Conservation (phyloP, 2,329 filamentous ascomycete genomes). For the Tolypocladium tundrense region DNA sequence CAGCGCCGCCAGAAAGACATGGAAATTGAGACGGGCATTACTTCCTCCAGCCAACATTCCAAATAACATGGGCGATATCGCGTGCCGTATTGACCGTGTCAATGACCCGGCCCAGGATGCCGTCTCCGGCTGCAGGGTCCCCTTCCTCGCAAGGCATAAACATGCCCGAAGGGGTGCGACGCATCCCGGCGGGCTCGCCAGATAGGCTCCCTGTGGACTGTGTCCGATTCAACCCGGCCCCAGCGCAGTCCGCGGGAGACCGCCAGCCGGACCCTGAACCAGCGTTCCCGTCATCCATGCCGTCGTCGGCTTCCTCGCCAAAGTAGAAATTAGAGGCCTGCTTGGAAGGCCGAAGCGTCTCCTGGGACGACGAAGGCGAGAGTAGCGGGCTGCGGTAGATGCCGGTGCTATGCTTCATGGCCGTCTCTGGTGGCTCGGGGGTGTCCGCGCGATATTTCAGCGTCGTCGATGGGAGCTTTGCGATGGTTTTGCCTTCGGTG, state of each 20-base stretch:
- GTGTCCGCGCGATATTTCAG: constrained; percentile 76
- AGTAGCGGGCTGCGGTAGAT: constrained; percentile 38
- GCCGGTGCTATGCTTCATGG: constrained; percentile 48
- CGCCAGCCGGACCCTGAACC: constrained; percentile 21
- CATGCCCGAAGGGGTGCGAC: constrained; percentile 77
- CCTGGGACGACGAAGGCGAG: constrained; percentile 71
- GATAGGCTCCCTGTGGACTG: constrained; percentile 37
- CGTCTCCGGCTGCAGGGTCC: constrained; percentile 48
- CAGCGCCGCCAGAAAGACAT: too few species aligned
- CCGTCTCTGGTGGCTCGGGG: constrained; percentile 52
- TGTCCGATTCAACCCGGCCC: constrained; percentile 32
- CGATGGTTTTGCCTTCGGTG: constrained; percentile 73
- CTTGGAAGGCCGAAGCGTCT: constrained; percentile 65
- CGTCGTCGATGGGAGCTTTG: constrained; percentile 77
- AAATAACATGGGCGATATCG: constrained; percentile 61
- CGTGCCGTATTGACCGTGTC: constrained; percentile 69
- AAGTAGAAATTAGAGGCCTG: constrained; percentile 54
- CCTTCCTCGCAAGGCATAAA: constrained; percentile 80
- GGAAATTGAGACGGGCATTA: neutral
- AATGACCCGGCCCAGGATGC: constrained; percentile 68
- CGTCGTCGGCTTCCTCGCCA: constrained; percentile 50
- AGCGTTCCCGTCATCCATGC: constrained; percentile 27
- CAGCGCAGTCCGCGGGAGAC: constrained; percentile 12
- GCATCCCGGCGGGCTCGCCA: constrained; percentile 52
- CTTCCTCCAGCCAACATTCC: constrained; percentile 58